Base-by-base conservation (phyloP, 2,329 filamentous ascomycete genomes). In the Trichoderma endophyticum region DNA sequence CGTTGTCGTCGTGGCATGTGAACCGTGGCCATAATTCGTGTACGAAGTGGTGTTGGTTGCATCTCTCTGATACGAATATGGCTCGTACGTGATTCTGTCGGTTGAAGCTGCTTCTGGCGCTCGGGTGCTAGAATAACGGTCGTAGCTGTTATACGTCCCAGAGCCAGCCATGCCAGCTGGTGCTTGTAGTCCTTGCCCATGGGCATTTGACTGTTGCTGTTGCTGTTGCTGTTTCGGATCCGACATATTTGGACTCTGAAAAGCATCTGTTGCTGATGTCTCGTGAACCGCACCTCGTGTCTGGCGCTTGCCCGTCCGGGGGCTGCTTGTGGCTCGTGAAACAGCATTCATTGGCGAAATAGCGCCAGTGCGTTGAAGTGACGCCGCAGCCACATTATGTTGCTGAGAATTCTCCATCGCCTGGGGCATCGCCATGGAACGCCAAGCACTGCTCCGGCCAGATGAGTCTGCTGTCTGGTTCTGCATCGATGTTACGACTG, bases 281-380 rank as follows among this genome's bases (percentile, higher is more conserved):
- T 78, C 74, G n/a, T 71, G 71, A 21, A 76, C 74, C 4, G 80
- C 78, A 26, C 80, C 79, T 18, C 75, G 78, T 6, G 73, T 79
- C 68, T 81, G 79, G 1, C 77, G 72, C 56, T 79, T 78, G n/a
- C 78, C 77, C 59, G 82, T 80, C 66, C 79, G 76, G 14, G 83
- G 83, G 71, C 78, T 78, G 12, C 48, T 54, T 11, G 48, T 12
- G 48, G 78, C 75, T 28, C 77, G 76, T 66, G 79, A 72, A 72
- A 43, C 74, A 59, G 70, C 74, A 68, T 39, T 77, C 73, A 72
- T 80, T 78, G 34, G 79, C 79, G 81, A 82, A 34, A 75, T 76
- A 2, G 77, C 76, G 0, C 79, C 76, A 2, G 77, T 76, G 0
- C 79, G 72, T 56, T 78, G 75, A 77, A 81, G 74, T 74, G 79